Conservation (phyloP, 352 stramenopile genomes). For the Globisporangium spinosum region DNA sequence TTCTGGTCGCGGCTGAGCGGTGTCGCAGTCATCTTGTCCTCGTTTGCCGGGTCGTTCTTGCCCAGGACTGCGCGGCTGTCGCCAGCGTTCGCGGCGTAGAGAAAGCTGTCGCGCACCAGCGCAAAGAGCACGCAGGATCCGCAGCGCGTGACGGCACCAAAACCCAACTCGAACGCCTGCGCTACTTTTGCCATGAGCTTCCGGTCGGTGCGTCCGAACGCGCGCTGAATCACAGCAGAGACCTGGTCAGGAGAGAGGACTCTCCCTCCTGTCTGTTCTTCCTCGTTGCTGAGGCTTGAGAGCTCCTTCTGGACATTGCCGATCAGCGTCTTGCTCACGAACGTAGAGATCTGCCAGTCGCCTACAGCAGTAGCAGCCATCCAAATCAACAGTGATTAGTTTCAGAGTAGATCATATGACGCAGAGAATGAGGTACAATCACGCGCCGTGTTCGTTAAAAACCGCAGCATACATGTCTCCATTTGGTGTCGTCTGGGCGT, state of each 20-base stretch:
- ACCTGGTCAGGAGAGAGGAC: conserved; percentile 32
- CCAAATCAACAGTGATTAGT: not conserved
- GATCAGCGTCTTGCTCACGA: conserved; percentile 65
- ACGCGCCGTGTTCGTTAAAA: conserved; percentile 84
- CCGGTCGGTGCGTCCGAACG: conserved; percentile 83
- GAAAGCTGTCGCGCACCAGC: conserved; percentile 53
- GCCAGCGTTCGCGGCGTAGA: conserved; percentile 84
- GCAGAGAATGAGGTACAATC: not conserved
- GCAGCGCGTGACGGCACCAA: conserved; percentile 80
- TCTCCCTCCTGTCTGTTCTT: not conserved
- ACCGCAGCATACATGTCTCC: conserved; percentile 83
- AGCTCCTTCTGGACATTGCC: conserved; percentile 77
- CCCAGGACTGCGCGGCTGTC: conserved; percentile 78
- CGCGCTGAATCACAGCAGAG: conserved; percentile 58
- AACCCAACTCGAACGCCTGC: conserved; percentile 85
- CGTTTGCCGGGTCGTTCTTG: conserved; percentile 28
- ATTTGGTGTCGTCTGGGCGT: conserved; percentile 53
- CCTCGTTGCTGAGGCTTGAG: conserved; percentile 8
- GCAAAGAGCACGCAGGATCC: conserved; percentile 83
- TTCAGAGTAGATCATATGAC: not conserved
- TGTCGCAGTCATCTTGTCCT: conserved; percentile 39
- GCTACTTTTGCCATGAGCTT: conserved; percentile 76
- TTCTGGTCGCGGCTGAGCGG: conserved; percentile 90
- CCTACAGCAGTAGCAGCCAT: conserved; percentile 21
- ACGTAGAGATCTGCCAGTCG: conserved; percentile 91